These are phyloP conservation scores for Kuraishia capsulata DNA, from an alignment of 805 yeast genomes.

Conservation along the genomic window DNA sequence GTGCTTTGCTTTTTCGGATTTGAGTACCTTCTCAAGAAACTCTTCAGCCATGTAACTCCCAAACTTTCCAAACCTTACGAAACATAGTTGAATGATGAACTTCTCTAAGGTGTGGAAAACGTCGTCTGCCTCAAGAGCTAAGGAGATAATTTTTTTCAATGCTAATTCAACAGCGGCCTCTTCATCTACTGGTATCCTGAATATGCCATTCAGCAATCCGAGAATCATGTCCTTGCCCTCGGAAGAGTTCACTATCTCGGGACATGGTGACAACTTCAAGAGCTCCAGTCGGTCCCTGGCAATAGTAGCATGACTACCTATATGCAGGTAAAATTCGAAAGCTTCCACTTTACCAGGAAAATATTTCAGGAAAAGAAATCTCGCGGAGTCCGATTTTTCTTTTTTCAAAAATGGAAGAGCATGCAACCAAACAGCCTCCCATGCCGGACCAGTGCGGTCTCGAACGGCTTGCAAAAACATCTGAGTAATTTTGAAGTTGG, in stretches of 20 bases:
- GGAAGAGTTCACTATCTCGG: too few relatives aligned
- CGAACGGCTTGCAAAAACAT: not conserved
- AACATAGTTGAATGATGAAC: constrained; percentile 21
- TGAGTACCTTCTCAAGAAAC: not conserved
- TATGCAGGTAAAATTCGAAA: not conserved
- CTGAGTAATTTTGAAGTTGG: not conserved
- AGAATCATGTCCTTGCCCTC: not conserved
- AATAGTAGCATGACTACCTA: too few relatives aligned
- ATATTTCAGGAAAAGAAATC: not conserved
- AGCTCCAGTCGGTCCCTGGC: too few relatives aligned
- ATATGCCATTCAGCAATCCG: not conserved
- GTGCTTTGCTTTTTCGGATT: constrained; percentile 2
- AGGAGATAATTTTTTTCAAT: constrained; percentile 12
- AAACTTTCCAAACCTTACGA: too few relatives aligned
- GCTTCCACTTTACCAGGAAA: not conserved
- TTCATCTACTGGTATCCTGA: constrained; percentile 1
- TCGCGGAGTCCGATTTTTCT: not conserved
- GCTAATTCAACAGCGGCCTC: constrained; percentile 9
- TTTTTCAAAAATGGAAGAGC: not conserved
- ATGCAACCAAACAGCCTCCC: not conserved
- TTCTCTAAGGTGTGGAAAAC: constrained; percentile 35
- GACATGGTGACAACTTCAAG: too few relatives aligned
- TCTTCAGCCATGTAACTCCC: not conserved
- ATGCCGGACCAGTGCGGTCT: not conserved
- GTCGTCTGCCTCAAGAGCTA: constrained; percentile 23